Percentiles rank a stretch among this genome's conserved stretches.
These are phyloP conservation scores for Papiliotrema laurentii DNA, from an alignment of 1,284 basidiomycete genomes.

Conservation along the genomic window DNA sequence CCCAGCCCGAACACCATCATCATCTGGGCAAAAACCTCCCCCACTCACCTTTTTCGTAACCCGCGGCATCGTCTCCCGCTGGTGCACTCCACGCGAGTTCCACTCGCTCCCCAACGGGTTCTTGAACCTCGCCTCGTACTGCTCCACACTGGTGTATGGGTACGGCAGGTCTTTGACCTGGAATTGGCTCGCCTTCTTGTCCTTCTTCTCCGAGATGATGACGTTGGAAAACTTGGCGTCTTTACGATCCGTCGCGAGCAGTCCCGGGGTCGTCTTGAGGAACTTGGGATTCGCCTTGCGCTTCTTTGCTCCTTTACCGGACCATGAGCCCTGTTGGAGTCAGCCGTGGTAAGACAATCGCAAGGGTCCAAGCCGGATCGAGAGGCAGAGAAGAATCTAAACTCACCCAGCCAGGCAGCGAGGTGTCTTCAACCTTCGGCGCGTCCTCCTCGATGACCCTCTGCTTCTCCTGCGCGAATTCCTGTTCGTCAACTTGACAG, in stretches of 20 bases:
- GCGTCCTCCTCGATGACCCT: constrained; percentile 77
- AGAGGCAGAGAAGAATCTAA: background rate
- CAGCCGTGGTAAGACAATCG: background rate
- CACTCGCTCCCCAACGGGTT: constrained; percentile 83
- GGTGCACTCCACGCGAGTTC: constrained; percentile 86
- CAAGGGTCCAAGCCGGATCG: no score
- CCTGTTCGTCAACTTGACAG: constrained; percentile 50
- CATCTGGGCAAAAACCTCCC: background rate
- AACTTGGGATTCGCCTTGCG: constrained; percentile 53
- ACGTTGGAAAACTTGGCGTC: constrained; percentile 81
- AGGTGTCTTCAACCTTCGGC: constrained; percentile 76
- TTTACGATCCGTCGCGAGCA: constrained; percentile 70
- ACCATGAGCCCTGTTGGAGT: constrained; percentile 81
- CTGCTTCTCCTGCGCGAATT: constrained; percentile 78
- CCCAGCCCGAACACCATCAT: background rate
- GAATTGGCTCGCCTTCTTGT: constrained; percentile 89
- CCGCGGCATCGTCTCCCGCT: constrained; percentile 73
- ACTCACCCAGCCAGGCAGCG: constrained; percentile 89
- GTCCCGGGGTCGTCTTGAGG: constrained; percentile 74
- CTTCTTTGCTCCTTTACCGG: constrained; percentile 63
- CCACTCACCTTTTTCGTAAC: constrained; percentile 76
- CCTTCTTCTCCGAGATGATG: constrained; percentile 89
- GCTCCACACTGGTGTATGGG: constrained; percentile 85
- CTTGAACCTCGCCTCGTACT: constrained; percentile 79
- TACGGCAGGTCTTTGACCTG: constrained; percentile 83